Evolutionary conservation across 495 filamentous ascomycete species (phyloP).

Genomic region (Neurospora sp.): DNA sequence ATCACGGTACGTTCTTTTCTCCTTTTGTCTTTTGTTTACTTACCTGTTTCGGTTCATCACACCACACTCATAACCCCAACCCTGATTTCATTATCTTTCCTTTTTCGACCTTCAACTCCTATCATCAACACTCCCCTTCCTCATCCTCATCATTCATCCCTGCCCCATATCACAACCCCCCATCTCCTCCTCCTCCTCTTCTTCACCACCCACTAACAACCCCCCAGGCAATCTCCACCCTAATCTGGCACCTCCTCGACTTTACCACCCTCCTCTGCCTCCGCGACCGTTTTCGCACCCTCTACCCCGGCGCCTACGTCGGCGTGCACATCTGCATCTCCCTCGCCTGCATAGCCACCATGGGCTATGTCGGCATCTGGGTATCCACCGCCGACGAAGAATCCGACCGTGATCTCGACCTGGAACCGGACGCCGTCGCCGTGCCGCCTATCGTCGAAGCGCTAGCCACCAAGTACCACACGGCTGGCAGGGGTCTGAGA

Average conservation of each 20-base stretch:
- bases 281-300: constrained; percentile 13
- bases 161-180: background rate
- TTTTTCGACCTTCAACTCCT: background rate
- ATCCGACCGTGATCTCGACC: background rate
- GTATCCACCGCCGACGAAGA: constrained; percentile 9
- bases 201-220: no score
- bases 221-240: constrained; percentile 5
- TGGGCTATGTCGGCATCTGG: constrained; percentile 17
- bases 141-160: background rate
- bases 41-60: background rate
- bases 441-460: background rate
- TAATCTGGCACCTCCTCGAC: constrained; percentile 11
- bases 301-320: constrained; percentile 29
- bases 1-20: constrained; percentile 6
- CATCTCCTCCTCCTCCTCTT: background rate
- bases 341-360: constrained; percentile 18
- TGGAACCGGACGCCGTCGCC: constrained; percentile 2
- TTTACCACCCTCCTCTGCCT: constrained; percentile 5
- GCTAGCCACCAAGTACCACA: constrained; percentile 9
- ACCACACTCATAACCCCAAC: background rate
- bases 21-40: background rate
- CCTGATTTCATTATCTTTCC: background rate
- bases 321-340: constrained; percentile 26
- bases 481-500: background rate
- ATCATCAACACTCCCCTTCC: background rate